A percentile compares a stretch with the other conserved stretches of the same genome.
Evolutionary conservation across 208 protist genomes (phyloP).

Genomic region (Leishmania tropica): DNA sequence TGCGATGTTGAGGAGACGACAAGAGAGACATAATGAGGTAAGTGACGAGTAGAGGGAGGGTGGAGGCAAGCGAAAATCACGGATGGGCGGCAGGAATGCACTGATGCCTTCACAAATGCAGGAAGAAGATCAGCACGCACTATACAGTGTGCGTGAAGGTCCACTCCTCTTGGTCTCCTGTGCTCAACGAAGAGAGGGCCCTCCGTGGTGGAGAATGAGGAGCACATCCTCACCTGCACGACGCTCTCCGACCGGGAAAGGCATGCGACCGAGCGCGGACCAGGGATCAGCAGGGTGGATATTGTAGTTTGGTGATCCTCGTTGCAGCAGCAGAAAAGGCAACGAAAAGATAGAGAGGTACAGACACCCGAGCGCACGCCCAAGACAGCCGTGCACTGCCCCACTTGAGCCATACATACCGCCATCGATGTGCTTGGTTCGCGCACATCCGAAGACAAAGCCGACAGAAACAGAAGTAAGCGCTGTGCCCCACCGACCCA

Average conservation of each 20-base stretch:
- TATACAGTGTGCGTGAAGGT: background rate
- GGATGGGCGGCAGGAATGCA: background rate
- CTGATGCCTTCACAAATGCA: background rate
- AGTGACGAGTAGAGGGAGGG: background rate
- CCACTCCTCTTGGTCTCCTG: background rate
- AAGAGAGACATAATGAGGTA: background rate
- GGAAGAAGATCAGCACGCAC: background rate
- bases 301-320: background rate
- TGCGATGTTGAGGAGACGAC: background rate
- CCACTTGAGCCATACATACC: background rate
- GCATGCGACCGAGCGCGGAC: background rate
- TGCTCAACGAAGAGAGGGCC: background rate
- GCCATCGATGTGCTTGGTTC: too few relatives aligned
- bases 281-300: background rate
- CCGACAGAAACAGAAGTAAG: background rate
- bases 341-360: background rate
- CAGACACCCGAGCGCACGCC: background rate
- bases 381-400: background rate
- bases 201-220: background rate
- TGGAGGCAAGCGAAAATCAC: background rate
- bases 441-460: too few relatives aligned
- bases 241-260: background rate
- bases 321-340: background rate
- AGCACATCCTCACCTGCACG: background rate
- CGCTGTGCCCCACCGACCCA: background rate